Percentiles rank a stretch among this genome's conserved stretches.
phyloP scores from a whole-genome alignment of 1,284 basidiomycete species.

The Irpex rosettiformis region DNA sequence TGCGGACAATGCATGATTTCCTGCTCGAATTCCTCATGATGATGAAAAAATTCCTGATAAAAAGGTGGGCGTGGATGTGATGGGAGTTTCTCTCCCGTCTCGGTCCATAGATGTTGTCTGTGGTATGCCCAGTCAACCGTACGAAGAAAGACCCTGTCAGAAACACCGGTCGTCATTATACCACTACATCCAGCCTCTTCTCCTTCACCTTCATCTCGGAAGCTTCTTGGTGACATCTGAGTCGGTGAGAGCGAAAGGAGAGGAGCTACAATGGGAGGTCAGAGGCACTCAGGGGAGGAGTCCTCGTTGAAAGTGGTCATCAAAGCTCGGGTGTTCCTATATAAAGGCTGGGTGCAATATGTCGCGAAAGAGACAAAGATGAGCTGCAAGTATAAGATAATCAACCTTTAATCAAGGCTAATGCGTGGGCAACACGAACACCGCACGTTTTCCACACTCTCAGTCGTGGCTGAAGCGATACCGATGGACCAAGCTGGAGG shows the following conservation, averaged over 20 bases:
- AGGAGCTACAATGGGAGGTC: constrained; percentile 1
- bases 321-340: constrained; percentile 4
- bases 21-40: constrained; percentile 12
- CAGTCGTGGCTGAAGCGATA: constrained; percentile 16
- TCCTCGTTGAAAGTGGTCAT: constrained; percentile 10
- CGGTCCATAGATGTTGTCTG: constrained; percentile 15
- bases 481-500: not conserved
- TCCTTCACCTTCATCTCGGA: constrained; percentile 7
- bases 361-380: constrained; percentile 12
- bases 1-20: not conserved
- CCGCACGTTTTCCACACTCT: constrained; percentile 16
- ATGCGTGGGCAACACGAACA: constrained; percentile 13
- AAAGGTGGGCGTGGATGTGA: constrained; percentile 24
- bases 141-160: constrained; percentile 25
- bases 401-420: constrained; percentile 12
- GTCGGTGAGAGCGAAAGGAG: not conserved
- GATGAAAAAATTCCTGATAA: constrained; percentile 23
- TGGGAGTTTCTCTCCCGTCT: constrained; percentile 11
- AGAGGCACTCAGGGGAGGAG: constrained; percentile 9
- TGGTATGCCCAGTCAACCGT: constrained; percentile 25
- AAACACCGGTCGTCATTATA: constrained; percentile 12
- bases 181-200: constrained; percentile 22
- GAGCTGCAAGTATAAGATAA: constrained; percentile 7
- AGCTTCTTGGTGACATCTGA: constrained; percentile 3
- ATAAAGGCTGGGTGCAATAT: not conserved